Percentiles rank a stretch among this genome's conserved stretches.
phyloP scores from a whole-genome alignment of 768 basidiomycete genomes.

The Boletus barrowsii region DNA sequence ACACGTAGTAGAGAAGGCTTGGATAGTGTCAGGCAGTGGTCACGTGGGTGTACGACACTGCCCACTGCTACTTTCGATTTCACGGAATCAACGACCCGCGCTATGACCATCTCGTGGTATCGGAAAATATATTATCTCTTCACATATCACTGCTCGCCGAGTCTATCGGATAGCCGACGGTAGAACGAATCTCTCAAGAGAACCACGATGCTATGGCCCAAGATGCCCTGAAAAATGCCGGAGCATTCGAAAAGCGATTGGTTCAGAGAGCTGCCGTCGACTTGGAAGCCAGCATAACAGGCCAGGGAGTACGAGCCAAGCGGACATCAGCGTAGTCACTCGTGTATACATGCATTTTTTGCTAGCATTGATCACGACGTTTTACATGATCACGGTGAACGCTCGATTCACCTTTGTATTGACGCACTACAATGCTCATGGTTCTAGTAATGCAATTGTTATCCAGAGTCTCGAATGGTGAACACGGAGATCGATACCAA shows the following conservation, averaged over 20 bases:
- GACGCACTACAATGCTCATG: neutral
- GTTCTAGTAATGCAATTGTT: slow-evolving; percentile 7
- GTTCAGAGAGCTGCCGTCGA: slow-evolving; percentile 41
- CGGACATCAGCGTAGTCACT: too few species aligned
- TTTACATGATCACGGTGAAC: too few species aligned
- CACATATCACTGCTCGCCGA: slow-evolving; percentile 49
- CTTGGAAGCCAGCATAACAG: neutral
- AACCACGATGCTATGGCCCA: slow-evolving; percentile 71
- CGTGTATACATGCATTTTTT: too few species aligned
- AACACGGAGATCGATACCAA: slow-evolving; percentile 2
- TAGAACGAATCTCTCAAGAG: slow-evolving; percentile 64
- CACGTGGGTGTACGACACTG: too few species aligned
- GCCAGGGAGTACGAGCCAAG: too few species aligned
- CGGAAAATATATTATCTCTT: slow-evolving; percentile 38
- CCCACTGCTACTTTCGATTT: slow-evolving; percentile 54
- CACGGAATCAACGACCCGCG: slow-evolving; percentile 43
- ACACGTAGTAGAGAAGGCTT: too few species aligned
- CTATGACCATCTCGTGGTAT: slow-evolving; percentile 68
- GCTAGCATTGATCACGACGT: too few species aligned
- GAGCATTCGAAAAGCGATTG: slow-evolving; percentile 52
- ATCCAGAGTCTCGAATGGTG: neutral
- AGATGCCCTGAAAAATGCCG: slow-evolving; percentile 66
- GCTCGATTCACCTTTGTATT: too few species aligned
- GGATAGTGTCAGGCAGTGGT: too few species aligned
- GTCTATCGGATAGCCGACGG: slow-evolving; percentile 54